Percentiles rank a stretch among this genome's conserved stretches.
These are phyloP conservation scores for Trifolium fragiferum DNA, from an alignment of 306 rosid genomes.

Conservation along the genomic window DNA sequence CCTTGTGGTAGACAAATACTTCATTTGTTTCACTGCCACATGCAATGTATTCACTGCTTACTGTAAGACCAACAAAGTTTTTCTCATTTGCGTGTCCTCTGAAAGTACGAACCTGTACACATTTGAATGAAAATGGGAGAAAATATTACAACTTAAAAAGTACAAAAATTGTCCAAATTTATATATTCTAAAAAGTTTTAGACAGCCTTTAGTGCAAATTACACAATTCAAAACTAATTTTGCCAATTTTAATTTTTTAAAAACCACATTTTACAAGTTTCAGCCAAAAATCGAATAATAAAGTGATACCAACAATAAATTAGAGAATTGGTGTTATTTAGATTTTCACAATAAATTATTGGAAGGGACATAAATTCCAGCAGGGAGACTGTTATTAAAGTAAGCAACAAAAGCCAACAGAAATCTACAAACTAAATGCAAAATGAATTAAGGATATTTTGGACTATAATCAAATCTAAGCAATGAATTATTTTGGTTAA, in stretches of 20 bases:
- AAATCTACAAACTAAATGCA: slow-evolving; percentile 22
- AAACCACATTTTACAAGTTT: slow-evolving; percentile 4
- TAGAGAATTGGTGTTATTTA: slow-evolving; percentile 7
- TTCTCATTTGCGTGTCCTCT: slow-evolving; percentile 94
- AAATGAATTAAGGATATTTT: slow-evolving; percentile 34
- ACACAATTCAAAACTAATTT: slow-evolving; percentile 21
- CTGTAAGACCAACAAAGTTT: slow-evolving; percentile 95
- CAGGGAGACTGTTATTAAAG: background rate
- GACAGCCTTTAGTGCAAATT: slow-evolving; percentile 18
- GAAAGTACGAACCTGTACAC: slow-evolving; percentile 79
- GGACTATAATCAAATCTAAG: slow-evolving; percentile 10
- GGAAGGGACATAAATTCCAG: slow-evolving; percentile 23
- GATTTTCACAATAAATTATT: background rate
- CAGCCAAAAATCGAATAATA: background rate
- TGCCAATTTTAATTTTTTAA: slow-evolving; percentile 7
- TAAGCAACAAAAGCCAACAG: slow-evolving; percentile 31
- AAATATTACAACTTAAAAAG: background rate
- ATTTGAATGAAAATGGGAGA: background rate
- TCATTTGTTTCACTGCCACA: slow-evolving; percentile 98
- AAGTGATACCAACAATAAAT: slow-evolving; percentile 13
- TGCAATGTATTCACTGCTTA: slow-evolving; percentile 84
- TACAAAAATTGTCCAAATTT: background rate
- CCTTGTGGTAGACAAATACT: slow-evolving; percentile 97
- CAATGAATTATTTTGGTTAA: slow-evolving; percentile 23
- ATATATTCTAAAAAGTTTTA: background rate